These are phyloP conservation scores for Cyclotella kingstonii DNA, from an alignment of 108 stramenopile species.

Conservation along the genomic window DNA sequence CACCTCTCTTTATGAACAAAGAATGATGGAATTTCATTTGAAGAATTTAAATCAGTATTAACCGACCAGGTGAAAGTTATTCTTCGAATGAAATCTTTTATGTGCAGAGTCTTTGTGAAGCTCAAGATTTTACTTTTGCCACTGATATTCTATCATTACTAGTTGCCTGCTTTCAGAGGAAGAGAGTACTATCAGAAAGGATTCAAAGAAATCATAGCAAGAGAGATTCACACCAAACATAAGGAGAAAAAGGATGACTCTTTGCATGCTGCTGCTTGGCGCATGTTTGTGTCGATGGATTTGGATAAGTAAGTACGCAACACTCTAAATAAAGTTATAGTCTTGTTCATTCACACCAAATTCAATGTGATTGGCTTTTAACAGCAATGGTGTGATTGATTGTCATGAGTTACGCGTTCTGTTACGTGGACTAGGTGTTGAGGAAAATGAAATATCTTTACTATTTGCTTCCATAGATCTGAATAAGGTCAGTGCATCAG, in stretches of 20 bases:
- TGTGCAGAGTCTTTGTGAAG: too few species aligned
- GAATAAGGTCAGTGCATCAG: not conserved
- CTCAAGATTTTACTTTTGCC: too few species aligned
- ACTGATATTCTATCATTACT: not conserved
- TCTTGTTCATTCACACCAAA: not conserved
- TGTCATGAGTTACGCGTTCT: constrained; percentile 20
- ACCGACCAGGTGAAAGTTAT: not conserved
- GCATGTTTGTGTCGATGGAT: constrained; percentile 17
- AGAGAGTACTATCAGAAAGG: constrained; percentile 8
- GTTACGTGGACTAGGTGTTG: constrained; percentile 9
- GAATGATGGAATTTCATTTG: constrained; percentile 14
- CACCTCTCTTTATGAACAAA: not conserved
- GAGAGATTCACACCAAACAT: constrained; percentile 1
- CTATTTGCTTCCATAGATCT: constrained; percentile 21
- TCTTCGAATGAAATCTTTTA: not conserved
- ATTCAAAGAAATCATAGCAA: constrained; percentile 11
- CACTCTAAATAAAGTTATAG: not conserved
- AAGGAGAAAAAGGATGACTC: not conserved
- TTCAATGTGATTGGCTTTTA: not conserved
- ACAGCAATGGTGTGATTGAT: constrained; percentile 16
- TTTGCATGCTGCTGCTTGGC: constrained; percentile 13
- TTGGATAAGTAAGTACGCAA: constrained; percentile 13
- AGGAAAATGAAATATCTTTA: constrained; percentile 12
- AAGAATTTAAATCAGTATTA: constrained; percentile 11
- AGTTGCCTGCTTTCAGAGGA: constrained; percentile 1